Base-by-base conservation (phyloP, 257 asterid species). In the Solanum sitiens region DNA sequence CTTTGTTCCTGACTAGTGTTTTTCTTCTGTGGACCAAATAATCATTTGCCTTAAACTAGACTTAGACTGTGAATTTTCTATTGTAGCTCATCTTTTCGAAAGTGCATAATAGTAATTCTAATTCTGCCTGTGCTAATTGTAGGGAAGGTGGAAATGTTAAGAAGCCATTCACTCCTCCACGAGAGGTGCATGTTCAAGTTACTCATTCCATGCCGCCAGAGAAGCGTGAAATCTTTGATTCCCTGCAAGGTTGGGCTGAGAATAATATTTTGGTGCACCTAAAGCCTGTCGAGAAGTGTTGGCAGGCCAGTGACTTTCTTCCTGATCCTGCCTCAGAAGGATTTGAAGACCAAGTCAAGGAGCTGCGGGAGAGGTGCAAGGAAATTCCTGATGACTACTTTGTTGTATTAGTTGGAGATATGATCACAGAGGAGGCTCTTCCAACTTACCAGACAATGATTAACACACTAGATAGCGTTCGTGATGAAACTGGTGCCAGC, bases 361-460 rank as follows among this genome's bases (percentile, higher is more conserved):
- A 94, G 45, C 95, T 95, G 45, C 90, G 98, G 86, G 91, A 92
- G 88, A 92, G 98, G 86, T 88, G 93, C 90, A 94, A 87, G 89
- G 98, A 92, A 88, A 88, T 95, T 84, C 97, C 95, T 3, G 96
- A 94, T 85, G 98, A 94, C 37, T 93, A 92, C 70, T 94, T 93
- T 67, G 92, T 94, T 15, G 96, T 93, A 67, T 91, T 94, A 92
- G 94, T 93, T 33, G 98, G 98, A 53, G 98, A 94, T 83, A 94
- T 94, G 98, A 93, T 94, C 83, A 92, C 98, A 0, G 96, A 94
- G 89, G 98, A 94, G 91, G 96, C 98, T 2, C 96, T 95, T 53
- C 98, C 98, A 10, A 95, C 98, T 21, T 94, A 95, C 84, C 98
- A 94, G 91, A 95, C 98, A 6, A 93, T 95, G 98, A 89, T 95